Conservation (phyloP, 2,329 filamentous ascomycete species). For the Verticillium longisporum region DNA sequence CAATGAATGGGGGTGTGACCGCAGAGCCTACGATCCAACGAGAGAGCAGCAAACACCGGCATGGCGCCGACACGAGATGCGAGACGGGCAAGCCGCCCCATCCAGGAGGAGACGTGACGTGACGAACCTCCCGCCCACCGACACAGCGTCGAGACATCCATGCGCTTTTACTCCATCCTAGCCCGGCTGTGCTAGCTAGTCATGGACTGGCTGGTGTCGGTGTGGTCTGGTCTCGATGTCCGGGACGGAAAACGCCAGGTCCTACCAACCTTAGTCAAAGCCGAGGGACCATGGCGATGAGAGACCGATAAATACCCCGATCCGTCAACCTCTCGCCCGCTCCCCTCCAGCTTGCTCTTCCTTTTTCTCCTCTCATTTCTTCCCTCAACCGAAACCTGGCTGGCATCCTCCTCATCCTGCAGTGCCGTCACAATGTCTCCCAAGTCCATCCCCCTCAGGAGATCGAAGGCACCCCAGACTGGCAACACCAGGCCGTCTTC, state of each 20-base stretch:
- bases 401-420: conserved; percentile 25
- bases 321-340: neutral
- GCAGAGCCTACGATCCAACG: neutral
- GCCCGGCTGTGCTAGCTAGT: neutral
- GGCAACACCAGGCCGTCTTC: conserved; percentile 42
- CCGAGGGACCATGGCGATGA: neutral
- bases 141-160: neutral
- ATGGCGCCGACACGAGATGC: neutral
- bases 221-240: neutral
- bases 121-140: neutral
- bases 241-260: neutral
- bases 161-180: neutral
- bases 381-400: neutral
- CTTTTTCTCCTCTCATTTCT: neutral
- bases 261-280: neutral
- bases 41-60: neutral
- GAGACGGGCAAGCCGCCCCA: neutral
- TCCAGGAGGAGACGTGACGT: neutral
- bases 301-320: neutral
- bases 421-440: conserved; percentile 10
- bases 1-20: neutral
- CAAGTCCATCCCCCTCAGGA: conserved; percentile 25
- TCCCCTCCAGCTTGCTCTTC: neutral
- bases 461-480: conserved; percentile 34
- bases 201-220: neutral